Percentiles rank a stretch among this genome's conserved stretches.
These are phyloP conservation scores for Suillus ampliporus DNA, from an alignment of 768 basidiomycete genomes.

Conservation along the genomic window DNA sequence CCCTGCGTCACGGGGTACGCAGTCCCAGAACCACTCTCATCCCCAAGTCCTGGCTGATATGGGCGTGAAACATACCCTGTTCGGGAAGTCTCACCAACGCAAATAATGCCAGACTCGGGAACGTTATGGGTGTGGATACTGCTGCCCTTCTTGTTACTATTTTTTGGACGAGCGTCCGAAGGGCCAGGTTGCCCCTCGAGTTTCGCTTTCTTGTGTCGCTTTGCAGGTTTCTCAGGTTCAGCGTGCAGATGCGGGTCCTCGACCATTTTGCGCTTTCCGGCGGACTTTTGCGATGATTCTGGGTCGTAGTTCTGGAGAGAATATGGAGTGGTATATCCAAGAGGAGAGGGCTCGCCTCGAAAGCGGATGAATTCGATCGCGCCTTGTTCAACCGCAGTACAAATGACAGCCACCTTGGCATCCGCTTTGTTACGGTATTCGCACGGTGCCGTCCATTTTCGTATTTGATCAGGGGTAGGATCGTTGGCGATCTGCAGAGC, in stretches of 20 bases:
- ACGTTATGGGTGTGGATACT: slow-evolving; percentile 23
- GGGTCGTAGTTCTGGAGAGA: slow-evolving; percentile 32
- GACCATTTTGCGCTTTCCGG: slow-evolving; percentile 42
- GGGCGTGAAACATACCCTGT: slow-evolving; percentile 19
- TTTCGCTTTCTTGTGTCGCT: slow-evolving; percentile 38
- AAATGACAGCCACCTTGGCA: slow-evolving; percentile 62
- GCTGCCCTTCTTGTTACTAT: slow-evolving; percentile 11
- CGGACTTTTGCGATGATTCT: slow-evolving; percentile 23
- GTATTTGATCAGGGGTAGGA: slow-evolving; percentile 40
- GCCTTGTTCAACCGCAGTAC: slow-evolving; percentile 58
- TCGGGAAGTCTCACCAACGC: slow-evolving; percentile 19
- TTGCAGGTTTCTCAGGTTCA: slow-evolving; percentile 22
- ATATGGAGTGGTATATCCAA: slow-evolving; percentile 47
- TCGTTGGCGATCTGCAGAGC: slow-evolving; percentile 45
- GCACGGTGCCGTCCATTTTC: slow-evolving; percentile 49
- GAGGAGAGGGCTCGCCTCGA: slow-evolving; percentile 47
- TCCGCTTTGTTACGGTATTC: slow-evolving; percentile 65
- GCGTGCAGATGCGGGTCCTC: slow-evolving; percentile 14
- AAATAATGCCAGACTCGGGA: slow-evolving; percentile 26
- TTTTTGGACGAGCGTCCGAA: too few relatives aligned
- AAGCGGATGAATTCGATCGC: slow-evolving; percentile 66
- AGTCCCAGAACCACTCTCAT: slow-evolving; percentile 25
- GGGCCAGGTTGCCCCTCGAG: slow-evolving; percentile 16
- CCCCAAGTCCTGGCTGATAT: slow-evolving; percentile 24
- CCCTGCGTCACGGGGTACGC: slow-evolving; percentile 13